Evolutionary conservation across 345 rosid species (phyloP).

Genomic region (Tarenaya hassleriana): DNA sequence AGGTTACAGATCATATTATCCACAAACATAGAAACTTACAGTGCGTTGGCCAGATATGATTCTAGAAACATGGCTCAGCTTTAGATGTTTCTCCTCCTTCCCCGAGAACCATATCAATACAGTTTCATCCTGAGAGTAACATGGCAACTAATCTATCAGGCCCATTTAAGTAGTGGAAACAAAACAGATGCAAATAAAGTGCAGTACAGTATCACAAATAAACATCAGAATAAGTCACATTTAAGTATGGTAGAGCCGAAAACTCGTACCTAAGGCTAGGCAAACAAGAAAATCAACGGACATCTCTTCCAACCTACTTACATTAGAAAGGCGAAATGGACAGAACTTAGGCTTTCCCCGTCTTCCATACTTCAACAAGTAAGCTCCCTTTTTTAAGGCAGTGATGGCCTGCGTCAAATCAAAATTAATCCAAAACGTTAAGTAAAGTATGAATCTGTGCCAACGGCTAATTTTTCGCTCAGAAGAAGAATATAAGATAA

Average conservation of each 20-base stretch:
- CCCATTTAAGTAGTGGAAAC: not conserved
- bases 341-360: slow-evolving; percentile 98
- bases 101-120: slow-evolving; percentile 96
- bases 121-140: slow-evolving; percentile 76
- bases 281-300: not conserved
- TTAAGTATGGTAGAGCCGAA: not conserved
- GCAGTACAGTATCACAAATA: slow-evolving; percentile 2
- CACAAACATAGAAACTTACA: slow-evolving; percentile 45
- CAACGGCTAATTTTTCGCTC: slow-evolving; percentile 3
- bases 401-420: slow-evolving; percentile 85
- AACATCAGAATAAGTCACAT: not conserved
- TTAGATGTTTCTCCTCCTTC: slow-evolving; percentile 85
- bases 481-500: not conserved
- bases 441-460: slow-evolving; percentile 11
- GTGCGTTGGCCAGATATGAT: no score
- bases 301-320: slow-evolving; percentile 35
- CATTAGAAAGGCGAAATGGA: slow-evolving; percentile 96
- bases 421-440: slow-evolving; percentile 33
- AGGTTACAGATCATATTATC: slow-evolving; percentile 1
- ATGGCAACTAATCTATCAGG: slow-evolving; percentile 16
- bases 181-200: not conserved
- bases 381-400: slow-evolving; percentile 92
- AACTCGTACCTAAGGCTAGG: not conserved
- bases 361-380: slow-evolving; percentile 91
- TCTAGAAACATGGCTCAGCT: slow-evolving; percentile 81